phyloP scores from a whole-genome alignment of 805 yeast genomes.

The Saitoella complicata region DNA sequence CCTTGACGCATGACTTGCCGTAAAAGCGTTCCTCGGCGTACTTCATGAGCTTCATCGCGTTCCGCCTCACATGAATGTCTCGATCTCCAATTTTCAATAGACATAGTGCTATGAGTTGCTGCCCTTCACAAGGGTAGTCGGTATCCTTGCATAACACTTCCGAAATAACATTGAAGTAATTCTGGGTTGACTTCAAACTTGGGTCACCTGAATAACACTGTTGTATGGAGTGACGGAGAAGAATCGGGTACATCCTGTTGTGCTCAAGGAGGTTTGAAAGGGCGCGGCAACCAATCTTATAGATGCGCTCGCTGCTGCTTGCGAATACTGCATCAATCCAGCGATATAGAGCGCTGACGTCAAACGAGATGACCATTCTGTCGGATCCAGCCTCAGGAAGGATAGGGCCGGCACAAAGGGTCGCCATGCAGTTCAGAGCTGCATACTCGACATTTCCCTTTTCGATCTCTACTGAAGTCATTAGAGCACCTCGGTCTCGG shows the following conservation, averaged over 20 bases:
- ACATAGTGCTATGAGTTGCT: constrained; percentile 58
- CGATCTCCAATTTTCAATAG: constrained; percentile 66
- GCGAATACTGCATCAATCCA: constrained; percentile 68
- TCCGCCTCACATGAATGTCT: constrained; percentile 45
- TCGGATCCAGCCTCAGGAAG: constrained; percentile 31
- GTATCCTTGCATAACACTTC: constrained; percentile 41
- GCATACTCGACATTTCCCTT: constrained; percentile 51
- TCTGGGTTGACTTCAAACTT: constrained; percentile 36
- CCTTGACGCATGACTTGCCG: constrained; percentile 36
- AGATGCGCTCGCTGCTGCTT: constrained; percentile 40
- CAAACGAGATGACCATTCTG: constrained; percentile 40
- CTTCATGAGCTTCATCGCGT: constrained; percentile 57
- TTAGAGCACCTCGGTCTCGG: constrained; percentile 24
- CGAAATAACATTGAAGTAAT: constrained; percentile 57
- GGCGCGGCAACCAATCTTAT: constrained; percentile 53
- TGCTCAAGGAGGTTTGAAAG: constrained; percentile 46
- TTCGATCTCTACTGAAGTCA: constrained; percentile 69
- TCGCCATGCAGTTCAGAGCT: constrained; percentile 71
- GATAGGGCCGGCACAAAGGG: constrained; percentile 54
- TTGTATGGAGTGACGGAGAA: constrained; percentile 43
- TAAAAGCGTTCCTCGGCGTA: constrained; percentile 46
- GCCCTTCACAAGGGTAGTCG: constrained; percentile 35
- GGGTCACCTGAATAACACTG: constrained; percentile 51
- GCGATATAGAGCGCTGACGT: constrained; percentile 44
- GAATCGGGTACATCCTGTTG: constrained; percentile 38